These are phyloP conservation scores for Tylopilus intermedius DNA, from an alignment of 768 basidiomycete species.

Conservation along the genomic window DNA sequence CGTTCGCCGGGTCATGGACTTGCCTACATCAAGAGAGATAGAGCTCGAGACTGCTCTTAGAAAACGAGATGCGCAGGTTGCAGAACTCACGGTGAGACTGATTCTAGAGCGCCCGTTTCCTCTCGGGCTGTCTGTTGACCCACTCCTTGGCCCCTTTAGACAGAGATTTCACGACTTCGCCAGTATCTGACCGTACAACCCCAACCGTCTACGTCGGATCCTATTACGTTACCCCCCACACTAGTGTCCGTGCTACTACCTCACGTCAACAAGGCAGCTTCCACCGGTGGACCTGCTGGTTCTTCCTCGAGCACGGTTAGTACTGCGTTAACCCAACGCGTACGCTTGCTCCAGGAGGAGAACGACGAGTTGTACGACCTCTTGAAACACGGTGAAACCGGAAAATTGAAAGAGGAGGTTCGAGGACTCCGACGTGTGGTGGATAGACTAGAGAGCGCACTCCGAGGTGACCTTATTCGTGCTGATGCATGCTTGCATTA, in stretches of 20 bases:
- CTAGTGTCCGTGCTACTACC: slow-evolving; percentile 65
- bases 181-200: slow-evolving; percentile 61
- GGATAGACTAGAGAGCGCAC: slow-evolving; percentile 64
- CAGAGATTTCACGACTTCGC: slow-evolving; percentile 67
- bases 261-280: slow-evolving; percentile 48
- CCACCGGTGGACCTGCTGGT: slow-evolving; percentile 25
- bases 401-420: slow-evolving; percentile 78
- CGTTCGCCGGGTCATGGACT: slow-evolving; percentile 45
- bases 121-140: slow-evolving; percentile 18
- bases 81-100: slow-evolving; percentile 62
- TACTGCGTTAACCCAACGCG: slow-evolving; percentile 71
- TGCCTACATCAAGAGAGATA: slow-evolving; percentile 71
- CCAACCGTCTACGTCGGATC: slow-evolving; percentile 51
- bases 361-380: slow-evolving; percentile 83
- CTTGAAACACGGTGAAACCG: slow-evolving; percentile 69
- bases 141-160: slow-evolving; percentile 38
- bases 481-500: slow-evolving; percentile 1
- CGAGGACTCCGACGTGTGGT: slow-evolving; percentile 64
- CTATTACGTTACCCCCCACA: slow-evolving; percentile 66
- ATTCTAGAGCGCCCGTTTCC: slow-evolving; percentile 19
- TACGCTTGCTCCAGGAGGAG: slow-evolving; percentile 72
- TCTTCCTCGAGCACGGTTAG: slow-evolving; percentile 52
- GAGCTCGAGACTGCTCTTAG: slow-evolving; percentile 78
- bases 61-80: slow-evolving; percentile 66
- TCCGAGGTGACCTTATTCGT: slow-evolving; percentile 54